phyloP scores from a whole-genome alignment of 768 basidiomycete species.

The Leucocoprinus birnbaumii region DNA sequence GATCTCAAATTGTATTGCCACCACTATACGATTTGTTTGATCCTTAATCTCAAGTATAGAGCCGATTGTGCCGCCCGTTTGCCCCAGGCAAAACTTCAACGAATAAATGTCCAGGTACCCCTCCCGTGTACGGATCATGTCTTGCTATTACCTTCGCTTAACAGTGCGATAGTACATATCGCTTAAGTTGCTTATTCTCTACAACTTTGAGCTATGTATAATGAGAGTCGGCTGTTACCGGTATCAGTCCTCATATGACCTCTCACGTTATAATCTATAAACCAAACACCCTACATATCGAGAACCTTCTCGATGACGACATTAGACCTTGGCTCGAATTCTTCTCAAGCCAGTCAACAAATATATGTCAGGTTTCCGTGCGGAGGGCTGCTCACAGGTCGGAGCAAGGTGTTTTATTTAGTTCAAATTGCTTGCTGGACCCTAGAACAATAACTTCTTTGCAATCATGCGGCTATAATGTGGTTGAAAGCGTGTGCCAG shows the following conservation, averaged over 20 bases:
- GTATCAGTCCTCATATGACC: not conserved
- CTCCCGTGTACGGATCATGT: slow-evolving; percentile 1
- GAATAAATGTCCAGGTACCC: too few relatives aligned
- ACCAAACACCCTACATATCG: not conserved
- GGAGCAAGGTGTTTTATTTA: not conserved
- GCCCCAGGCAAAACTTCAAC: not conserved
- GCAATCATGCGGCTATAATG: slow-evolving; percentile 1
- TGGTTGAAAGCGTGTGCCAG: not conserved
- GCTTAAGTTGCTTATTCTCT: too few relatives aligned
- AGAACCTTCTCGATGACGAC: not conserved
- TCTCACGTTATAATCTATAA: not conserved
- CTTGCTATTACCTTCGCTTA: not conserved
- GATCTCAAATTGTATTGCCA: too few relatives aligned
- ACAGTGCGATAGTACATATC: too few relatives aligned
- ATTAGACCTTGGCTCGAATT: not conserved
- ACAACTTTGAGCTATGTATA: too few relatives aligned
- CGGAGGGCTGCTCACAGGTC: not conserved
- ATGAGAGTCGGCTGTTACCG: too few relatives aligned
- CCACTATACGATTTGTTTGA: too few relatives aligned
- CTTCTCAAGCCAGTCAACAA: not conserved
- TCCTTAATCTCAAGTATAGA: not conserved
- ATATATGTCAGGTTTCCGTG: too few relatives aligned
- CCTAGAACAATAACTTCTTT: not conserved
- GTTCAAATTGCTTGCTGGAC: too few relatives aligned
- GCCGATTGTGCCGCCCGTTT: not conserved